Base-by-base conservation (phyloP, 768 basidiomycete genomes). In the Calocybe cyanea region DNA sequence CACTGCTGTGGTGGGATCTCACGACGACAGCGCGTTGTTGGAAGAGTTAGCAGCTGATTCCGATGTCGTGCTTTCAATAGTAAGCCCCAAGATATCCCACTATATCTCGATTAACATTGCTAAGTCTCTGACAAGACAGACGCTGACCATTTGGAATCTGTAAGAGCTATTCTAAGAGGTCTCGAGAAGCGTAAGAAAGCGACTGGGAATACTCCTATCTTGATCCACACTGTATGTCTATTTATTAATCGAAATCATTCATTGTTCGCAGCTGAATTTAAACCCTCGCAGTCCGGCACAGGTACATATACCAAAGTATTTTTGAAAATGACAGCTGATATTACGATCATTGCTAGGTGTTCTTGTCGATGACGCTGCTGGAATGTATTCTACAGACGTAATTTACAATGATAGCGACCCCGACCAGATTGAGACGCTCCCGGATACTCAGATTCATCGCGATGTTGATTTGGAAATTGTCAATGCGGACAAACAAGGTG, bases 191-290 rank as follows among this genome's bases (percentile, higher is more conserved):
- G 68, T n/a, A 57, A 71, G 41, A 62, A 65, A 23, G 53, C 50
- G 24, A 73, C 71, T 1, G 73, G 75, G 3, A 63, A 55, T 2
- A 54, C 58, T 1, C 71, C 80, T 3, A 65, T 70, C 46, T 66
- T 78, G 6, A 82, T 87, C 13, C 79, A 86, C 52, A 82, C 80
- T 0, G 83, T 80, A 54, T 30, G 66, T 72, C 10, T 49, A 78
- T 9, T 43, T 61, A 5, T 77, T 79, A 69, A 10, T 7, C 7
- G 7, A 14, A 35, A 32, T 8, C n/a, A 8, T 32, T 32, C 31
- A 8, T 32, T 32, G 8, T 32, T 18, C 7, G 14, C 7, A 5
- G 14, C 7, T 18, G 14, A 11, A 5, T 28, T 5, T 6, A 5
- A 28, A 6, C 34, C 75, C n/a, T 19, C 14, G 40, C 36, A 57